phyloP scores from a whole-genome alignment of 2,329 filamentous ascomycete species.

The Fusarium anguioides region DNA sequence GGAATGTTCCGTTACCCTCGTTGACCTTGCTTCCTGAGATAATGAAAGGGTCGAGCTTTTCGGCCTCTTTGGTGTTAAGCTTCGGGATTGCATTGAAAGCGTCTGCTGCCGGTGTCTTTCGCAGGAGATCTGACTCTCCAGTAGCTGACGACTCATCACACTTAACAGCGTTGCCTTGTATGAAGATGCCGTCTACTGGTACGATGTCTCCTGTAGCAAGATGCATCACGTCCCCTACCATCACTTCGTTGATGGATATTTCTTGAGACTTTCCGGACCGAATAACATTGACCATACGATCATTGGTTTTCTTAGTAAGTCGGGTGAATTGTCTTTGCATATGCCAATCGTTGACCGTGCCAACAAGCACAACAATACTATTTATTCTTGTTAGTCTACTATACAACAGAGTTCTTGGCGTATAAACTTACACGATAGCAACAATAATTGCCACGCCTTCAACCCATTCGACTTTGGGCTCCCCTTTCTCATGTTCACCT shows the following conservation, averaged over 20 bases:
- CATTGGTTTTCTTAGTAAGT: conserved; percentile 70
- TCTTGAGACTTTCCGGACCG: conserved; percentile 73
- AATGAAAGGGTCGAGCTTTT: conserved; percentile 73
- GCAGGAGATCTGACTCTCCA: conserved; percentile 78
- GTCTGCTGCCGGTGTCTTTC: conserved; percentile 70
- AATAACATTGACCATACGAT: conserved; percentile 73
- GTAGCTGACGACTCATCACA: conserved; percentile 81
- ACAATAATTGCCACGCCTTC: conserved; percentile 75
- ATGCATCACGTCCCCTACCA: conserved; percentile 76
- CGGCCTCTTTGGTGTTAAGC: conserved; percentile 53
- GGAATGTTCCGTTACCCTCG: conserved; percentile 64
- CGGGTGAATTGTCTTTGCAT: conserved; percentile 74
- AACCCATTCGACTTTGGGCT: conserved; percentile 72
- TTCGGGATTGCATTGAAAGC: conserved; percentile 65
- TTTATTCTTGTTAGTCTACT: conserved; percentile 22
- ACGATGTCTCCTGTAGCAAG: conserved; percentile 77
- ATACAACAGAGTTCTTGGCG: conserved; percentile 41
- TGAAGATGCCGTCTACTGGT: conserved; percentile 76
- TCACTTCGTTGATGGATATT: conserved; percentile 73
- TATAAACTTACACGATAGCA: conserved; percentile 61
- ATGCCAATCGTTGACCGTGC: conserved; percentile 74
- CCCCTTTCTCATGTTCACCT: conserved; percentile 55
- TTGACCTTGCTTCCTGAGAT: conserved; percentile 66
- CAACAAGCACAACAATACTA: conserved; percentile 70
- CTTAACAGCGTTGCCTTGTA: conserved; percentile 63